Base-by-base conservation (phyloP, 352 stramenopile species). In the Pythium phragmiticola region DNA sequence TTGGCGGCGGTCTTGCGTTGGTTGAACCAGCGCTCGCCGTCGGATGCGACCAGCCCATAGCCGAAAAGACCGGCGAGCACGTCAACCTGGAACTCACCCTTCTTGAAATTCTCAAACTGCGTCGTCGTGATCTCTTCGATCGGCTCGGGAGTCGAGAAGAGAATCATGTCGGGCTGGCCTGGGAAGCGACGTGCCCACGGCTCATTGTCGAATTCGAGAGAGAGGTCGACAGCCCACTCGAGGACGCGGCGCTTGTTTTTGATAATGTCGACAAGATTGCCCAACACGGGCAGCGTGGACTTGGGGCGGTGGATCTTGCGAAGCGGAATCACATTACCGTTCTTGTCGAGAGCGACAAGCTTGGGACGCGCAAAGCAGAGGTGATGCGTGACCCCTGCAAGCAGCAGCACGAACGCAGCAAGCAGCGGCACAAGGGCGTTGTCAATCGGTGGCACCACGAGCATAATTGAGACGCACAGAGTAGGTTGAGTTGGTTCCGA, bases 41-140 rank as follows among this genome's bases (percentile, higher is more conserved):
- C 69, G 3, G 63, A 63, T 3, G 57, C 45, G 4, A 73, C 16
- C 50, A 80, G 54, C 16, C 66, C 58, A 5, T 45, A 34, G 14
- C 73, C 73, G 4, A 73, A 63, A 14, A 77, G 26, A 7, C 59
- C 52, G 2, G 34, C 17, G 17, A 73, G 60, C 36, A 66, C 30
- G 7, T 73, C 46, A 12, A 57, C 34, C 49, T 67, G 62, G 36
- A 39, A 56, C 33, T 54, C 11, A 4, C 72, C 73, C 21, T 80
- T 80, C 34, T 51, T 23, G 26, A 77, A 77, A n/a, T 67, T 60
- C 13, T 71, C 57, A n/a, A 77, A 72, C 42, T 75, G 70, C 19
- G 70, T 80, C 56, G 48, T 69, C 33, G 70, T 65, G 47, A 80
- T 68, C 12, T 67, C 73, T 46, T 77, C 73, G 41, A 75, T 57